A percentile compares a stretch with the other conserved stretches of the same genome.
phyloP scores from a whole-genome alignment of 331 rosid species.

The Acacia pycnantha region DNA sequence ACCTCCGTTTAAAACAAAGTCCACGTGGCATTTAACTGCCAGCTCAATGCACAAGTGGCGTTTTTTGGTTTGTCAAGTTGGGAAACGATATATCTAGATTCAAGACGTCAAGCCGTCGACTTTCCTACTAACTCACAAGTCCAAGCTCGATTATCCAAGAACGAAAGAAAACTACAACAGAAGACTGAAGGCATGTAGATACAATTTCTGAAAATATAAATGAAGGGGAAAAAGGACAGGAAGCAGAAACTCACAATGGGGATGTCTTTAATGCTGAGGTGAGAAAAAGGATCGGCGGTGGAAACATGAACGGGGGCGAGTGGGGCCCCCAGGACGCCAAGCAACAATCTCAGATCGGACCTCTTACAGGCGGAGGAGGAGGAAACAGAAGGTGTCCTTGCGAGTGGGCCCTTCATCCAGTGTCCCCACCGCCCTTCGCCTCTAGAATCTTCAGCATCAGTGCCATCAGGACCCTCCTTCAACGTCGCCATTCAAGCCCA shows the following conservation, averaged over 20 bases:
- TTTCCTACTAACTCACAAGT: not conserved
- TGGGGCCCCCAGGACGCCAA: constrained; percentile 97
- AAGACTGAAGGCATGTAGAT: not conserved
- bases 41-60: too few relatives aligned
- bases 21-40: too few relatives aligned
- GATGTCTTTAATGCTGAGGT: constrained; percentile 92
- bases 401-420: constrained; percentile 90
- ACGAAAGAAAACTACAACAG: not conserved
- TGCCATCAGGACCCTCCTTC: constrained; percentile 69
- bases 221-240: not conserved
- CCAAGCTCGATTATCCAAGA: not conserved
- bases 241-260: constrained; percentile 73
- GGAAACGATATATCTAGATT: not conserved
- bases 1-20: too few relatives aligned
- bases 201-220: not conserved
- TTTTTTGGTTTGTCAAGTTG: not conserved
- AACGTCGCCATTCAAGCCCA: too few relatives aligned
- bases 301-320: constrained; percentile 89
- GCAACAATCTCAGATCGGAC: constrained; percentile 94
- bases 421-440: constrained; percentile 85
- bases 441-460: constrained; percentile 48
- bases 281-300: constrained; percentile 83
- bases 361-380: constrained; percentile 61
- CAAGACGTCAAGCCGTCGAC: not conserved
- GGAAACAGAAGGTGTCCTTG: constrained; percentile 74